Base-by-base conservation (phyloP, 164 flowering plant species). In the Sextonia rubra region DNA sequence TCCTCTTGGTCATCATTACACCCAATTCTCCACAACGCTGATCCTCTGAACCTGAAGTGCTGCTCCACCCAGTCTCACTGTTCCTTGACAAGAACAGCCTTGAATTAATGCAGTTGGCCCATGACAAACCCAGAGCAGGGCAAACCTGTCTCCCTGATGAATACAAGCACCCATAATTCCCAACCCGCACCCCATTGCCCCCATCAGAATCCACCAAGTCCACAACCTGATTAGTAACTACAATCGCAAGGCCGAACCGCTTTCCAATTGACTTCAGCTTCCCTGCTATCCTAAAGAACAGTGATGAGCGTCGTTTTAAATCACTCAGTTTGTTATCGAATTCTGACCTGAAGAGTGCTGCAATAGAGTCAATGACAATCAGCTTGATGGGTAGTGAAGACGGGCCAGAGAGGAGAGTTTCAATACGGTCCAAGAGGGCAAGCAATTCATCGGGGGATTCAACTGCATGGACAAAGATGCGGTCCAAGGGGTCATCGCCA, bases 61-160 rank as follows among this genome's bases (percentile, higher is more conserved):
- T 47, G 24, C 69, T 66, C 15, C 75, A 66, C 12, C 75, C 70
- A 62, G 69, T 32, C 73, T 86, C 89, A 22, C 88, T 91, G 11
- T 66, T 71, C 66, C 88, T 87, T 5, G 97, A 90, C 82, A 95
- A 73, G 75, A 95, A 93, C 74, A 95, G 18, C 86, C 99, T 87
- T 3, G 90, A 82, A 79, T 95, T 95, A 15, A 93, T 87, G 78
- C 98, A 93, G 78, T 89, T 87, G 8, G 97, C 89, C 98, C 98
- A 95, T 0, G 93, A 76, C 64, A 93, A 68, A 29, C 99, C 98
- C 73, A 93, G 69, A 0, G 99, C 96, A 2, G 99, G 85, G 74
- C 86, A 82, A 71, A 94, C 94, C 82, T 83, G 73, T 72, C 99
- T 87, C 47, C 96, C 98, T 2, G 96, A 91, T 2, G 90, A 82